These are phyloP conservation scores for Fistulina hepatica DNA, from an alignment of 1,284 basidiomycete species.

Conservation along the genomic window DNA sequence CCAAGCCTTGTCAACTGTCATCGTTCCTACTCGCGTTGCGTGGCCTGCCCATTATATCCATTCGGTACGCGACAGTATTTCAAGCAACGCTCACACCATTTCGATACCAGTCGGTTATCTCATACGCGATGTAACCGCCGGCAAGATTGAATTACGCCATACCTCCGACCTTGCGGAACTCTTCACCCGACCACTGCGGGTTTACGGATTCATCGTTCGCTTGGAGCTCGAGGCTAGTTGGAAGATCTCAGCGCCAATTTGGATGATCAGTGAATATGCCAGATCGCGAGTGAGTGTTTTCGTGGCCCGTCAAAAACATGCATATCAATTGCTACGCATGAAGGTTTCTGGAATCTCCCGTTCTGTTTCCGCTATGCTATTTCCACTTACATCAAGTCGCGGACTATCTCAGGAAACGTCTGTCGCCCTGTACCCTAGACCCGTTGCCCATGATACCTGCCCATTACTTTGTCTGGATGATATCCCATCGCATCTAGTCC, in stretches of 20 bases:
- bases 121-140: slow-evolving; percentile 19
- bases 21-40: slow-evolving; percentile 23
- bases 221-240: slow-evolving; percentile 17
- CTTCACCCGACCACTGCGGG: slow-evolving; percentile 19
- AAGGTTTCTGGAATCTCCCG: slow-evolving; percentile 3
- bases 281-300: slow-evolving; percentile 9
- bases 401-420: neutral
- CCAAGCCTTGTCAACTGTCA: slow-evolving; percentile 18
- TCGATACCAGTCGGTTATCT: slow-evolving; percentile 18
- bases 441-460: too few relatives aligned
- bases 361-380: neutral
- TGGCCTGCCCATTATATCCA: slow-evolving; percentile 21
- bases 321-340: slow-evolving; percentile 7
- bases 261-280: slow-evolving; percentile 14
- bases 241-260: slow-evolving; percentile 19
- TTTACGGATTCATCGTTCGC: slow-evolving; percentile 23
- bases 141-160: slow-evolving; percentile 26
- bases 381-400: neutral
- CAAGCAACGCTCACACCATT: slow-evolving; percentile 11
- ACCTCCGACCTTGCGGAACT: slow-evolving; percentile 21
- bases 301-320: slow-evolving; percentile 13
- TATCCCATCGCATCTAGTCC: neutral
- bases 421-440: too few relatives aligned
- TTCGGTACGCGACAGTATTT: slow-evolving; percentile 14
- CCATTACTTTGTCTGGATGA: too few relatives aligned